Base-by-base conservation (phyloP, 2,329 filamentous ascomycete species). In the Aspergillus sp. region DNA sequence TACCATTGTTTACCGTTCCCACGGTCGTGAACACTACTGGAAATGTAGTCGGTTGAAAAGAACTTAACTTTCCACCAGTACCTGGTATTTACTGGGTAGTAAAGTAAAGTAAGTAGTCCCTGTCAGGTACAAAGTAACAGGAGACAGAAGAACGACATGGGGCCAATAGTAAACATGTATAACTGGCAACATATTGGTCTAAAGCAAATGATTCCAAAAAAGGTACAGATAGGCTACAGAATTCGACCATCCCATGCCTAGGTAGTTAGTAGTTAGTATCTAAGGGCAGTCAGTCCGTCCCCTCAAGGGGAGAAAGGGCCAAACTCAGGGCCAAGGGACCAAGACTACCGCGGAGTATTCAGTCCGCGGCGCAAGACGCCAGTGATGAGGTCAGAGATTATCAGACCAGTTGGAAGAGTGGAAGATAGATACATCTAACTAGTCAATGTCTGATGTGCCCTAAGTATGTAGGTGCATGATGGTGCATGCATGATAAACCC, bases 301-400 rank as follows among this genome's bases (percentile, higher is more conserved):
- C 32, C 5, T 13, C 21, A 3, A 21, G 11, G 32, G 32, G 32
- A 36, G 32, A 36, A 36, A 36, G 32, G 32, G 11, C 32, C 11
- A 13, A 36, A 36, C 42, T 13, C 19, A 47, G 42, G 44, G 44
- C 44, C 44, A 15, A 49, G 47, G 47, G 47, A 50, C 25, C 47
- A 50, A 27, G 47, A 50, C 7, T 50, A 50, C 47, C 47, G 47
- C 47, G 47, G 47, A 50, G 47, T 50, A 25, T 50, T 23, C 47
- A 50, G 47, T 32, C 47, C 53, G 32, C 32, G 39, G 32, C n/a
- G 23, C 39, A 47, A 55, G 53, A 55, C 15, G 19, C 32, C 36
- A 53, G 32, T 53, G 39, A 44, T 44, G 52, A 54, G 52, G 38
- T 54, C 52, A 54, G 44, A 36, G 32, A 36, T 30, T 49, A 49